Percentiles rank a stretch among this genome's conserved stretches.
These are phyloP conservation scores for Suhomyces canberraensis DNA, from an alignment of 805 yeast genomes.

Conservation along the genomic window DNA sequence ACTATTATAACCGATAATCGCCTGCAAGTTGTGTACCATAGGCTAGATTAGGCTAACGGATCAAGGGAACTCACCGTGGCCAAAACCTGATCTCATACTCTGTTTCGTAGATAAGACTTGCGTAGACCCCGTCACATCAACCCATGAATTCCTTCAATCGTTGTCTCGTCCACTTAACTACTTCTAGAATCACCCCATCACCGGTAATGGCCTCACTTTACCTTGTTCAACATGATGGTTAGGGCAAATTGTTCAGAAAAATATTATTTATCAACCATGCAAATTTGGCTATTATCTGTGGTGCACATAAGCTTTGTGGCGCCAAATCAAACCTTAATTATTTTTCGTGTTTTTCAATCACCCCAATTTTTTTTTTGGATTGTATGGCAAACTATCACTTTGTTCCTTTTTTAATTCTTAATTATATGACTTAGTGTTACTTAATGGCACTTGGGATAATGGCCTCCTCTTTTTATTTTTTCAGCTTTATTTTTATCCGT, in stretches of 20 bases:
- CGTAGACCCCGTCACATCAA: no score
- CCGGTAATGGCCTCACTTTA: no score
- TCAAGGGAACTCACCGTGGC: not conserved
- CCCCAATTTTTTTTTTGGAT: not conserved
- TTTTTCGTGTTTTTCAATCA: not conserved
- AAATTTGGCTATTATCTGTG: not conserved
- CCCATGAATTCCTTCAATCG: no score
- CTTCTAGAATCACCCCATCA: no score
- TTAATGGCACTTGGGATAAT: not conserved
- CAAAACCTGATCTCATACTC: no score
- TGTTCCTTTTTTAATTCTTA: conserved; percentile 3
- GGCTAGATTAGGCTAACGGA: conserved; percentile 3
- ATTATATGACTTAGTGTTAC: conserved; percentile 4
- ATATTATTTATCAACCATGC: no score
- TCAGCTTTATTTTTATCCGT: conserved; percentile 3
- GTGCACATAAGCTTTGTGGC: not conserved
- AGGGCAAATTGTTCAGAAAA: conserved; percentile 2
- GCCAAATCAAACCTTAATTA: no score
- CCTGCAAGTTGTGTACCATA: not conserved
- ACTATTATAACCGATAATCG: conserved; percentile 2
- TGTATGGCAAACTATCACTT: not conserved
- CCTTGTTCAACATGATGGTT: no score
- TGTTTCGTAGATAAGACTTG: no score
- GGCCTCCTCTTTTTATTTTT: conserved; percentile 5
- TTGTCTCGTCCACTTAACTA: no score